These are phyloP conservation scores for Acer saccharum DNA, from an alignment of 345 rosid species.

Conservation along the genomic window DNA sequence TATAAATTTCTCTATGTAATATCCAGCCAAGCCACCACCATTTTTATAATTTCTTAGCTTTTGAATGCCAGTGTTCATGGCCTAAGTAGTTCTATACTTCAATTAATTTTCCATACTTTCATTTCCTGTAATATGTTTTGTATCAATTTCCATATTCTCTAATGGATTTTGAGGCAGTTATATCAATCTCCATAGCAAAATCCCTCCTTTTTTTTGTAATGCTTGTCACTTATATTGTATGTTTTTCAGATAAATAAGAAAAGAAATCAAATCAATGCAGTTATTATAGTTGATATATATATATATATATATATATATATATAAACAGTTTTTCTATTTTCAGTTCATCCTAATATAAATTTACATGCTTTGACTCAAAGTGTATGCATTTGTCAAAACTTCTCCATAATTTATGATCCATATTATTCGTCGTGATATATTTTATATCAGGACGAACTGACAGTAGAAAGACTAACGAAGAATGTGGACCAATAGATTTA, in stretches of 20 bases:
- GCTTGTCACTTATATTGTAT: neutral
- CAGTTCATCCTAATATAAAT: no score
- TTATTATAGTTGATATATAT: neutral
- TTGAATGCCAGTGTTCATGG: neutral
- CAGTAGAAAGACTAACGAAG: no score
- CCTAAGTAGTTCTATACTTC: neutral
- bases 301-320: no score
- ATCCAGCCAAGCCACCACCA: no score
- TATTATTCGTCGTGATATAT: no score
- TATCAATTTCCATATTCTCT: neutral
- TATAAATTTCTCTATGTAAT: neutral
- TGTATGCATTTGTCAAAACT: no score
- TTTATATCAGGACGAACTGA: no score
- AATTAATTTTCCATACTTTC: neutral
- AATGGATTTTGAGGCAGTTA: conserved; percentile 13
- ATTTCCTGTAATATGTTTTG: neutral
- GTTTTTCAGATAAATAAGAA: neutral
- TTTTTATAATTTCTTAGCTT: no score
- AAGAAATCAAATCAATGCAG: neutral
- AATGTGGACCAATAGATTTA: no score
- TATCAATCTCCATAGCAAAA: neutral
- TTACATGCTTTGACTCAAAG: no score
- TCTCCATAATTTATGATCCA: no score
- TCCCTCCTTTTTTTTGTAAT: neutral
- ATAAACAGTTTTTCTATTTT: no score